A percentile compares a stretch with the other conserved stretches of the same genome.
These are phyloP conservation scores for Rosa chinensis DNA, from an alignment of 306 rosid species.

Conservation along the genomic window DNA sequence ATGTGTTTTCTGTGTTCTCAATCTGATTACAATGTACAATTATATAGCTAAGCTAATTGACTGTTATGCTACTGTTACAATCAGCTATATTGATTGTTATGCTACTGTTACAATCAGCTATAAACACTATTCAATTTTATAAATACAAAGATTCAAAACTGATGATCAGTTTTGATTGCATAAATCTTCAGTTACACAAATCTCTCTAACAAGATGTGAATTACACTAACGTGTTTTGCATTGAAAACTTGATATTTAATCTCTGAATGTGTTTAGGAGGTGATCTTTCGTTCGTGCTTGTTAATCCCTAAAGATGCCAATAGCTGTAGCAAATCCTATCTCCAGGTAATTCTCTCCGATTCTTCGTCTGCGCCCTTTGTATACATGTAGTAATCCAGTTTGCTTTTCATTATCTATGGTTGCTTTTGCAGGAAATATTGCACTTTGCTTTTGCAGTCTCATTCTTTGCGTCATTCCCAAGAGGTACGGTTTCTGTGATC, in stretches of 20 bases:
- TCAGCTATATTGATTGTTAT: too few species aligned
- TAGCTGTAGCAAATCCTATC: conserved; percentile 42
- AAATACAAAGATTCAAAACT: too few species aligned
- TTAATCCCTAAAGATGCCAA: conserved; percentile 74
- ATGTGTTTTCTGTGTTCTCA: too few species aligned
- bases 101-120: too few species aligned
- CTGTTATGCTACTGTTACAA: too few species aligned
- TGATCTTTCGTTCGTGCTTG: conserved; percentile 41
- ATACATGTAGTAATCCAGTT: neutral
- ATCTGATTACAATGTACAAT: too few species aligned
- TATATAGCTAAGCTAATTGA: too few species aligned
- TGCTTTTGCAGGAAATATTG: conserved; percentile 71
- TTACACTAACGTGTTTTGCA: neutral
- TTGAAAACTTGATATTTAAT: neutral
- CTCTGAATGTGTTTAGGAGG: conserved; percentile 21
- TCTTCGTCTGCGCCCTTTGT: neutral
- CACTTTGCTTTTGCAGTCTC: conserved; percentile 61
- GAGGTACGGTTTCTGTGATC: conserved; percentile 46
- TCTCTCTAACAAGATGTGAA: too few species aligned
- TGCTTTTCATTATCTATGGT: too few species aligned
- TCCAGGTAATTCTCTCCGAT: conserved; percentile 49
- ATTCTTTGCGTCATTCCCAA: conserved; percentile 35
- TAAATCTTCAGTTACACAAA: too few species aligned
- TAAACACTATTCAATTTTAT: too few species aligned
- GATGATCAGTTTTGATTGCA: too few species aligned